Evolutionary conservation across 306 rosid species (phyloP), one percentile per base, ranked within the genome.

Genomic region (Spatholobus suberectus): DNA sequence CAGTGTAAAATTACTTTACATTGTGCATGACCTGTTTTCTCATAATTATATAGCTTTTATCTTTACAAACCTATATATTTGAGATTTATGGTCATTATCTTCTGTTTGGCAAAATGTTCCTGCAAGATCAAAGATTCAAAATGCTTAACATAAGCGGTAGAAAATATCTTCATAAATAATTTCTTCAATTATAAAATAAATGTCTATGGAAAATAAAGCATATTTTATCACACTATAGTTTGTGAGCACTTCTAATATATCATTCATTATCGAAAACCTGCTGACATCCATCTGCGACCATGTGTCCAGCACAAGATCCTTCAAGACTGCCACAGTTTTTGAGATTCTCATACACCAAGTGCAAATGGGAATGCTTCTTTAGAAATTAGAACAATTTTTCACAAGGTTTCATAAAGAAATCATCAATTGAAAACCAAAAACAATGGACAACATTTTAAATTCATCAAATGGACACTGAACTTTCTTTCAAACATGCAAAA

Each of bases 41-140:
- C n/a, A n/a, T n/a, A n/a, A n/a, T 9, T 59, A 57, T 21, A 10
- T 29, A 47, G 46, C n/a, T 47, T 71, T 73, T 63, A 20, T 57
- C 49, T 67, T 38, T 70, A 68, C 92, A 8, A 55, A 96, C 99
- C 99, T 86, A 94, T 94, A 86, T 94, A 94, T 88, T 94, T 96
- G 87, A 96, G 99, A 88, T 88, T 96, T 73, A 91, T 94, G 61
- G 35, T 13, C 89, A 88, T 76, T 73, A 70, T 85, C 18, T 69
- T 83, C 72, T 44, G 71, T 38, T 76, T 77, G 5, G 94, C 57
- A 85, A 92, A 94, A 84, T 92, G 73, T 5, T 94, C 98, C 99
- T 96, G 95, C 85, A 83, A 77, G 73, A 77, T 43, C 66, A 44
- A 75, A 79, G 72, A 27, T 52, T 73, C 55, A 79, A 81, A 72